Base-by-base conservation (phyloP, 192 early-diverging fungal genomes). In the Spinellus fusiger region DNA sequence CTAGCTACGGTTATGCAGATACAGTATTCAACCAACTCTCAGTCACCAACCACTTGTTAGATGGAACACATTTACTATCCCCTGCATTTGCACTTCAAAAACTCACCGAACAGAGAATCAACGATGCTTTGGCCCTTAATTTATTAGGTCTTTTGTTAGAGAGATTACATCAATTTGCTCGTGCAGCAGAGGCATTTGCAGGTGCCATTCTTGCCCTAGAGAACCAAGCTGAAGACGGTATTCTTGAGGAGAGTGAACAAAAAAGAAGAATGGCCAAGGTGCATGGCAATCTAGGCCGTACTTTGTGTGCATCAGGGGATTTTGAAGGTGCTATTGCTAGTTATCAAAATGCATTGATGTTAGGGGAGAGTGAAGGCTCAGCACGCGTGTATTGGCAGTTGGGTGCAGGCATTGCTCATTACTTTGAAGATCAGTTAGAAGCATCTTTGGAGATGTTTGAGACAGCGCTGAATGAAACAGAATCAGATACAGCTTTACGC, bases 61-160 rank as follows among this genome's bases (percentile, higher is more conserved):
- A 65, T 15, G 38, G 55, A 28, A 57, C 68, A 40, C 49, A 75
- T 37, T 49, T 84, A 27, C 59, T 80, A 13, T 73, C 74, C 15
- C 79, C 85, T 5, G 61, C 77, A 35, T 81, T 87, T 70, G 82
- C 81, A 5, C 67, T 91, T 38, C 75, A 81, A 49, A 90, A 92
- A 59, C 77, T 80, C 32, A 69, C 78, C 20, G 86, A 90, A 59
- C 83, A 80, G 49, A 67, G 69, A 28, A 64, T 80, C 4, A 51
- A 73, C 25, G 86, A 89, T 65, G 62, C 77, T 27, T 68, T 75
- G 10, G 79, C 77, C 9, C 76, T 83, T 38, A 91, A 89, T 50
- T 63, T 95, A 31, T 69, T 89, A 23, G 93, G 89, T 18, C 61
- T 94, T 33, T 64, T 94, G 3, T 75, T 87, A 25, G 95, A 95